Evolutionary conservation across 2,329 filamentous ascomycete genomes (phyloP).

Genomic region (Didymella pomorum): DNA sequence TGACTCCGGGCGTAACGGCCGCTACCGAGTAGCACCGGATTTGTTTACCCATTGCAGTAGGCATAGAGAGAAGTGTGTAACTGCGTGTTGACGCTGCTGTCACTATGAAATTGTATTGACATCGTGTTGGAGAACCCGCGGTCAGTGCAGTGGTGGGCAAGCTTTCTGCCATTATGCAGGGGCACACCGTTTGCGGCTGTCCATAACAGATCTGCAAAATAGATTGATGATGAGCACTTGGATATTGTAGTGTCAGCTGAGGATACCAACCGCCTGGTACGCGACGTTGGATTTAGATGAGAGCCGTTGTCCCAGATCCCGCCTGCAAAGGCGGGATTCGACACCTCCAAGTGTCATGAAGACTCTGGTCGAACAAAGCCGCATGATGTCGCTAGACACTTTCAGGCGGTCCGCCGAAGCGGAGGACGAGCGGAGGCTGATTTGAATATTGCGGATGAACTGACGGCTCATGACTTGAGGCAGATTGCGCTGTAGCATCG

Average conservation of each 20-base stretch:
- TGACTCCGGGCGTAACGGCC: constrained; percentile 7
- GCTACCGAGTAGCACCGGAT: constrained; percentile 11
- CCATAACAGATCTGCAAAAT: constrained; percentile 19
- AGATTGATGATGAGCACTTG: constrained; percentile 17
- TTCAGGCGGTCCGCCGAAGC: constrained; percentile 18
- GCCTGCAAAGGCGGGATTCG: constrained; percentile 22
- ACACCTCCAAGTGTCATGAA: constrained; percentile 21
- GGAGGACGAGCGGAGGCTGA: constrained; percentile 14
- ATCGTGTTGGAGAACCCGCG: constrained; percentile 1
- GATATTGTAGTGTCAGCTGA: constrained; percentile 15
- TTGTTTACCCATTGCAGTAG: constrained; percentile 10
- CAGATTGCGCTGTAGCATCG: constrained; percentile 10
- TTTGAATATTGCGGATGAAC: constrained; percentile 6
- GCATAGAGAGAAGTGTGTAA: constrained; percentile 1
- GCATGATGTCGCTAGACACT: constrained; percentile 11
- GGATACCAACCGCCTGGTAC: constrained; percentile 36
- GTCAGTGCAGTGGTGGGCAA: constrained; percentile 7
- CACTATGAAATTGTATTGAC: constrained; percentile 3
- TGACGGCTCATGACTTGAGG: constrained; percentile 7
- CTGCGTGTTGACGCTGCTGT: not conserved
- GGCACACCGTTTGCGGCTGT: constrained; percentile 16
- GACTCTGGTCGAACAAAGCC: constrained; percentile 11
- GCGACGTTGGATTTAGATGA: constrained; percentile 29
- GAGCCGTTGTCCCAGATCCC: constrained; percentile 28
- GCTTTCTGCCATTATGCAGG: constrained; percentile 17